Evolutionary conservation across 495 filamentous ascomycete genomes (phyloP), one percentile per base, ranked within the genome.

Genomic region (Aspergillus sparsus): DNA sequence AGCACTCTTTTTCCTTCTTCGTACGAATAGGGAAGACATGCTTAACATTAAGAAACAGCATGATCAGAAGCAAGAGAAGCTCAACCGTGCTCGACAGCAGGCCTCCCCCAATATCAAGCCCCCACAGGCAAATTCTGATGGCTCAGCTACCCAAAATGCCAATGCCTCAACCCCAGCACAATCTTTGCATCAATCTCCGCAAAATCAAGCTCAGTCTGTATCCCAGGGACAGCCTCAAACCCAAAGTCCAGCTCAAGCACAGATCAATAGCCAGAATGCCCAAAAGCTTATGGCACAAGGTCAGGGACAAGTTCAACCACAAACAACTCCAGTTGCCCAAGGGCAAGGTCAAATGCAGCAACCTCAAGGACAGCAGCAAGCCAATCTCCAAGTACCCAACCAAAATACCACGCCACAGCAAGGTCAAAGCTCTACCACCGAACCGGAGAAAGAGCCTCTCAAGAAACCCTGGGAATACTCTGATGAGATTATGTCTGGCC

Each of bases 21-120:
- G 95, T 61, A 98, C 93, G 0, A 96, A 88, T 62, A 80, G 92
- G n/a, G 95, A 99, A 74, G 95, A 99, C 70, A 92, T 96, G 87
- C 76, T 89, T 27, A 79, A 84, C 41, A 96, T 97, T 74, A 95
- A 94, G 82, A 97, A 93, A 71, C 83, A 80, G 49, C 87, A 92
- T 68, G 91, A 93, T 59, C 78, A 80, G 54, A 96, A 92, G 77
- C 86, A 90, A 69, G 85, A 88, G 68, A 85, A 85, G 61, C 41
- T 78, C 11, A 76, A 73, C 51, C 72, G 75, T 47, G 71, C 70
- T 44, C 77, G 77, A 42, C 61, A 64, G 46, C 71, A 76, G 64
- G 75, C 75, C 16, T 82, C 83, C 8, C 80, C 82, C 11, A 72
- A 76, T 45, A 62, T 70, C 32, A 84, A 85, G 60, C 79, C 84